Conservation (phyloP, 495 filamentous ascomycete species). For the Podospora fimiseda region DNA sequence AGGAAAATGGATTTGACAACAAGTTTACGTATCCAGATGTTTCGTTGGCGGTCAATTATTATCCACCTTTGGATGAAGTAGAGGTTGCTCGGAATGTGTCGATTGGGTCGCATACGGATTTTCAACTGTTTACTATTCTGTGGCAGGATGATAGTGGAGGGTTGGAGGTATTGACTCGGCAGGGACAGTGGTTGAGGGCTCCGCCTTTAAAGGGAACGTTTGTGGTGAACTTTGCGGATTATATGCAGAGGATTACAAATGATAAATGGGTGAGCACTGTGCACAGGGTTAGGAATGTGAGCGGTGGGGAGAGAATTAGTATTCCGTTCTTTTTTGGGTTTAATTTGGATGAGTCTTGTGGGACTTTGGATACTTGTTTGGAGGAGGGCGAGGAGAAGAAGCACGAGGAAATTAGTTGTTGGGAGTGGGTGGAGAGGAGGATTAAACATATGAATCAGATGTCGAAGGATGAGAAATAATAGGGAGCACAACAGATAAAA, state of each 20-base stretch:
- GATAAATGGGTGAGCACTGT: constrained; percentile 54
- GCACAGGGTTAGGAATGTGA: constrained; percentile 51
- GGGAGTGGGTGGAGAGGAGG: constrained; percentile 34
- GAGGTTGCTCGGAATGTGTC: constrained; percentile 13
- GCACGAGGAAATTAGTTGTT: constrained; percentile 53
- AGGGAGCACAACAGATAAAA: too few relatives aligned
- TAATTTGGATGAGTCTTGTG: constrained; percentile 41
- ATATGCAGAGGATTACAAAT: constrained; percentile 60
- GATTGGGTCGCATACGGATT: constrained; percentile 56
- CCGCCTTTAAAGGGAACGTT: constrained; percentile 51
- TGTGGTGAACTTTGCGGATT: constrained; percentile 64
- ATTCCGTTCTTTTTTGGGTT: constrained; percentile 58
- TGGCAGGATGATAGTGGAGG: constrained; percentile 51
- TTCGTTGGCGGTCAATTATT: constrained; percentile 27
- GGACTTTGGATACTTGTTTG: constrained; percentile 47
- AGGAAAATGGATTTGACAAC: constrained; percentile 44
- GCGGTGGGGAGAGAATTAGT: constrained; percentile 41
- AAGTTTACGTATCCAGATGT: constrained; percentile 42
- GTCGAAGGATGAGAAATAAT: too few relatives aligned
- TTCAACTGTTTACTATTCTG: constrained; percentile 55
- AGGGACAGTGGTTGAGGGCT: constrained; percentile 52
- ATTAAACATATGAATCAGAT: constrained; percentile 21
- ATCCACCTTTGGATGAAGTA: constrained; percentile 16
- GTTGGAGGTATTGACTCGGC: constrained; percentile 46
- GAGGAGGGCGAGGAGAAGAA: constrained; percentile 44